Evolutionary conservation across 768 basidiomycete species (phyloP).

Genomic region (Termitomyces sp.): DNA sequence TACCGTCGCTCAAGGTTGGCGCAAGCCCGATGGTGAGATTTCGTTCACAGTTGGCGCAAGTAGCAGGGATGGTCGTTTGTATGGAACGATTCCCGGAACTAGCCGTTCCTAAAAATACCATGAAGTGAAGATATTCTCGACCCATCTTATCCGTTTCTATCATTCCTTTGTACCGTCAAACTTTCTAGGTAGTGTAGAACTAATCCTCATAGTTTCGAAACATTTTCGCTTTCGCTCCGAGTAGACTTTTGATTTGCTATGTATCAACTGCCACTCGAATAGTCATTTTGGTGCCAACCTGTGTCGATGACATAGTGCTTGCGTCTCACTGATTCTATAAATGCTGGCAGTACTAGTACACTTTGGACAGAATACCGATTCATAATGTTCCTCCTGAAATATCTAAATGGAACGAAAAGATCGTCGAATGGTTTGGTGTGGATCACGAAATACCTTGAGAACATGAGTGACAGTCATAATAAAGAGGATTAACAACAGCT

Average conservation of each 20-base stretch:
- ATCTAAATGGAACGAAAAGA: neutral
- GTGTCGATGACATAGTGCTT: neutral
- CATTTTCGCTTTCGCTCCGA: neutral
- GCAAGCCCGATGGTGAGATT: constrained; percentile 58
- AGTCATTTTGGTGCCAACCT: too few relatives aligned
- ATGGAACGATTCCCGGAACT: constrained; percentile 29
- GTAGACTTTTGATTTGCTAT: neutral
- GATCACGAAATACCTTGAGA: neutral
- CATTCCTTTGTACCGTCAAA: neutral
- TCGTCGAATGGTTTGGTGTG: neutral
- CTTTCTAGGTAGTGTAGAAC: neutral
- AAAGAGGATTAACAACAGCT: neutral
- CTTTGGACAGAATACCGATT: neutral
- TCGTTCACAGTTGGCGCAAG: constrained; percentile 63
- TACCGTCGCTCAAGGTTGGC: constrained; percentile 67
- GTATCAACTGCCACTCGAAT: neutral
- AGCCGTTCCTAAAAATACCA: neutral
- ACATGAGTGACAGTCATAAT: neutral
- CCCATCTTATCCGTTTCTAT: neutral
- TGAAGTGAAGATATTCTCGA: too few relatives aligned
- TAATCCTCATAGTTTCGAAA: too few relatives aligned
- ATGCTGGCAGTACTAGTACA: neutral
- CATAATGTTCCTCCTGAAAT: neutral
- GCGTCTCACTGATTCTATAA: neutral
- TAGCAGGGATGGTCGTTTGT: constrained; percentile 55